Conservation (phyloP, 495 filamentous ascomycete genomes). For the Sabuloglossum arenarium region DNA sequence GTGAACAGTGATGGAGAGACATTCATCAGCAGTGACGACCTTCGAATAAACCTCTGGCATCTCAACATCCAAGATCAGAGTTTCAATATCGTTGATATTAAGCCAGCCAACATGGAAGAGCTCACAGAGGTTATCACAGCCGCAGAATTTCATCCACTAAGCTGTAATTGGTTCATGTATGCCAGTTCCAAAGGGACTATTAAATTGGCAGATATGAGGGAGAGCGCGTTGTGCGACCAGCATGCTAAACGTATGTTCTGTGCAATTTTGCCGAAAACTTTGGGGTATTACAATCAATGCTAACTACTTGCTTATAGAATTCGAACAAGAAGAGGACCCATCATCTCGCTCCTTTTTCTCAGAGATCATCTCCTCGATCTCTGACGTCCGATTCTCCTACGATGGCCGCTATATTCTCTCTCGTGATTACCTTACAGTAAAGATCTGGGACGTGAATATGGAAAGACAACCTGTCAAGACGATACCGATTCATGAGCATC, state of each 20-base stretch:
- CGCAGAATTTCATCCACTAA: conserved; percentile 89
- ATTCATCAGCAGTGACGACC: conserved; percentile 94
- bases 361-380: conserved; percentile 98
- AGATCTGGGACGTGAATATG: conserved; percentile 99
- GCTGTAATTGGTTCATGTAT: conserved; percentile 99
- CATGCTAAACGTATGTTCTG: conserved; percentile 69
- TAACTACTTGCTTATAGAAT: conserved; percentile 34
- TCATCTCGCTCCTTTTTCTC: conserved; percentile 97
- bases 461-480: conserved; percentile 93
- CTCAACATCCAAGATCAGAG: conserved; percentile 98
- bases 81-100: conserved; percentile 99
- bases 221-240: conserved; percentile 86
- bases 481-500: conserved; percentile 94
- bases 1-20: conserved; percentile 99
- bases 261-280: neutral
- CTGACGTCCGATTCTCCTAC: conserved; percentile 89
- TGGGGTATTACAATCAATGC: neutral
- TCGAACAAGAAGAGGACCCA: conserved; percentile 98
- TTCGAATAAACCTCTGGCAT: conserved; percentile 97
- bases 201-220: conserved; percentile 94
- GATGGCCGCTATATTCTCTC: conserved; percentile 96
- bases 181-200: conserved; percentile 98
- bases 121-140: conserved; percentile 97
- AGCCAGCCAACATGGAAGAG: conserved; percentile 99
- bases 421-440: conserved; percentile 92